Percentiles rank a stretch among this genome's conserved stretches.
These are phyloP conservation scores for Coprinellus micaceus DNA, from an alignment of 768 basidiomycete genomes.

Conservation along the genomic window DNA sequence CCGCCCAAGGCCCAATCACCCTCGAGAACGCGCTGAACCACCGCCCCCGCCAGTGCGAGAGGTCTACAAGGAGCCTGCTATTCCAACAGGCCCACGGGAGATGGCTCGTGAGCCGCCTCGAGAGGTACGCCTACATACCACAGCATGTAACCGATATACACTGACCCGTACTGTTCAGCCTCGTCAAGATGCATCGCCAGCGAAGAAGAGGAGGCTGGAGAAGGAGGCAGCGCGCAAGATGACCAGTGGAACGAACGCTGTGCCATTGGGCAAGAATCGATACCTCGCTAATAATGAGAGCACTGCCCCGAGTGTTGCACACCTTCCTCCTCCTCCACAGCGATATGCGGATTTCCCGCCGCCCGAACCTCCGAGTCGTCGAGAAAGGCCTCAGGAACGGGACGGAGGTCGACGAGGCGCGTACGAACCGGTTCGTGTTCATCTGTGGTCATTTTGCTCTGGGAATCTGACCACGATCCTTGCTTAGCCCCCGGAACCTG, in stretches of 20 bases:
- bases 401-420: neutral
- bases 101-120: neutral
- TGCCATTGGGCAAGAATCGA: neutral
- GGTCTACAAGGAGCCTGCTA: neutral
- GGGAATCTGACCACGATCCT: neutral
- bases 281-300: too few relatives aligned
- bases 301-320: neutral
- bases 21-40: neutral
- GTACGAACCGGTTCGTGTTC: neutral
- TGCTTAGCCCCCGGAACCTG: neutral
- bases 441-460: neutral
- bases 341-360: neutral
- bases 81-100: neutral
- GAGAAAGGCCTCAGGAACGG: neutral
- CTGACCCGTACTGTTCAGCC: neutral
- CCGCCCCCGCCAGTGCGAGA: neutral
- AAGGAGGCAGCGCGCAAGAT: neutral
- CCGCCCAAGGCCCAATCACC: neutral
- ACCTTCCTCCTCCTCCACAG: neutral
- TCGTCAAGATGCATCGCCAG: neutral
- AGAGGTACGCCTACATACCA: neutral
- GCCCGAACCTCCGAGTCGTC: neutral
- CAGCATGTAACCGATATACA: neutral
- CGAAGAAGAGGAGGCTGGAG: neutral
- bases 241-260: neutral